Evolutionary conservation across 805 yeast species (phyloP), one percentile per base, ranked within the genome.

Genomic region (Torulaspora delbrueckii): DNA sequence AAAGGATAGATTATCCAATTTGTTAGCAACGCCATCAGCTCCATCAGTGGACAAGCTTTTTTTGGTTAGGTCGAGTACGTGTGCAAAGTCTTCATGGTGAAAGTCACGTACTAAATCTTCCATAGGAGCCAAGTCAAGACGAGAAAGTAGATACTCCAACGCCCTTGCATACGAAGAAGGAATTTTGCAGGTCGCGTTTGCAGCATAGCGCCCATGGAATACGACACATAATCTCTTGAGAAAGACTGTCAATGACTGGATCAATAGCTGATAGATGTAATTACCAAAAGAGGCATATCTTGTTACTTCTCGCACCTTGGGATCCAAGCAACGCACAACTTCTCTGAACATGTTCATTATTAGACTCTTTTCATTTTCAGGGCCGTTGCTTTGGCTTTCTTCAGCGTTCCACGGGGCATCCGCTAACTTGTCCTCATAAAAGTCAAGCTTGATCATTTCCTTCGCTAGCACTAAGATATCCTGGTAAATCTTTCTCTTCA

Each of bases 401-500:
- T 28, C 16, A 4, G 12, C n/a, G 2, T 25, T 23, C 50, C 38
- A 42, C 5, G 42, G 38, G 5, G 27, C 16, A 8, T 6, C 12
- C 16, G 9, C 31, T 1, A 31, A 12, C 23, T 28, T 30, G 24
- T 28, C 19, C 18, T 38, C 22, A 36, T 45, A 48, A 46, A 47
- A 50, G 10, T 41, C 33, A 5, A 46, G 46, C 27, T 30, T 45
- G 13, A 47, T 24, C 44, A 53, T 26, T 30, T 49, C 51, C 27
- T 42, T 48, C 10, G 49, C 31, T 23, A 50, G 28, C 6, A 37
- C 25, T 8, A 51, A 23, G 19, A 60, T 37, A 27, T 54, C 55
- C 35, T 56, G 59, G 13, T 51, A 52, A n/a, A 53, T 19, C 30
- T 52, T 48, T 37, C 53, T 43, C 37, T 46, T 55, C n/a, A 55